A percentile compares a stretch with the other conserved stretches of the same genome.
These are phyloP conservation scores for Scleroderma citrinum DNA, from an alignment of 768 basidiomycete species.

Conservation along the genomic window DNA sequence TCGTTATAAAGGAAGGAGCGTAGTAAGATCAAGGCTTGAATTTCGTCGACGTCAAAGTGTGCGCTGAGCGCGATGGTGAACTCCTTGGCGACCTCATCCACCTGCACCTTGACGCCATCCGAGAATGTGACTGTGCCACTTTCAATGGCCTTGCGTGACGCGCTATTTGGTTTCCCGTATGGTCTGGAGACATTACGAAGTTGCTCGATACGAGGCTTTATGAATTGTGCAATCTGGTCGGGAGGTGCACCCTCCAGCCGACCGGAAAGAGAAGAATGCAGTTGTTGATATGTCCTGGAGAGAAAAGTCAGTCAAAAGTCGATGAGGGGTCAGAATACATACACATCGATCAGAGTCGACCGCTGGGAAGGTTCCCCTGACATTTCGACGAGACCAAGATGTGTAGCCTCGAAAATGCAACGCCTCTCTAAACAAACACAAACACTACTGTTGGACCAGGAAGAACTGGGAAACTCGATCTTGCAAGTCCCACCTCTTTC, in stretches of 20 bases:
- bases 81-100: conserved; percentile 68
- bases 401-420: neutral
- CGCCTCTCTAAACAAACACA: conserved; percentile 2
- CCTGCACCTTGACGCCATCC: conserved; percentile 54
- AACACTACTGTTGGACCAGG: neutral
- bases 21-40: conserved; percentile 69
- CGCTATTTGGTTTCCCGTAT: conserved; percentile 63
- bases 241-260: conserved; percentile 51
- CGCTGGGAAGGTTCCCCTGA: conserved; percentile 47
- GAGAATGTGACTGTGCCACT: conserved; percentile 62
- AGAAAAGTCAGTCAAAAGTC: neutral
- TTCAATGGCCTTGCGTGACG: conserved; percentile 62
- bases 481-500: too few relatives aligned
- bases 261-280: conserved; percentile 55
- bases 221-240: conserved; percentile 54
- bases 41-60: conserved; percentile 71
- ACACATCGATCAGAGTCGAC: conserved; percentile 71
- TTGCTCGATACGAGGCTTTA: conserved; percentile 50
- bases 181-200: conserved; percentile 55
- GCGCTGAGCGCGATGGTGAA: conserved; percentile 67
- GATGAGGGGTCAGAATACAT: neutral
- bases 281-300: conserved; percentile 56
- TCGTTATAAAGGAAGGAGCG: conserved; percentile 77
- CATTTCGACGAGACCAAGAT: conserved; percentile 24
- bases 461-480: too few relatives aligned